phyloP scores from a whole-genome alignment of 2,329 filamentous ascomycete species.

The Leptographium wingfieldii region DNA sequence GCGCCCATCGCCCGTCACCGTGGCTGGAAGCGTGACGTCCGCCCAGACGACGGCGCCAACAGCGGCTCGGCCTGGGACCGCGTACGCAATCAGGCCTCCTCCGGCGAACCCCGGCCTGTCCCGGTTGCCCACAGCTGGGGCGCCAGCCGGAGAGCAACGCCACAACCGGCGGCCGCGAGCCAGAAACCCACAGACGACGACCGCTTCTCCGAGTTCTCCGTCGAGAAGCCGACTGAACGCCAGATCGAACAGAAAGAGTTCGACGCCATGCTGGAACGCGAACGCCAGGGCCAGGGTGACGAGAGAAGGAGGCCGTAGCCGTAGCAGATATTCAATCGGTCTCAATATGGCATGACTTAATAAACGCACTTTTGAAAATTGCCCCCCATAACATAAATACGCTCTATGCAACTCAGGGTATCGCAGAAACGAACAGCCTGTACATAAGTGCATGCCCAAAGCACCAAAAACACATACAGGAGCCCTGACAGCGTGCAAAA shows the following conservation, averaged over 20 bases:
- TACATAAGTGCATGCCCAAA: background rate
- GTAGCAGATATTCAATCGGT: too few relatives aligned
- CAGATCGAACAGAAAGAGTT: slow-evolving; percentile 13
- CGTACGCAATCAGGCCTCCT: slow-evolving; percentile 5
- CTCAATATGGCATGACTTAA: too few relatives aligned
- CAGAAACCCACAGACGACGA: slow-evolving; percentile 3
- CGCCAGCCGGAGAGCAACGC: background rate
- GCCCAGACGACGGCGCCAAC: background rate
- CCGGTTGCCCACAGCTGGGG: background rate
- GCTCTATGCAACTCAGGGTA: slow-evolving; percentile 21
- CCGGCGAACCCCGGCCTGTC: background rate
- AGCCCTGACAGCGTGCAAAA: background rate
- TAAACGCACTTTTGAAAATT: too few relatives aligned
- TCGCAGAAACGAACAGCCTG: background rate
- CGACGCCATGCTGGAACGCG: slow-evolving; percentile 15
- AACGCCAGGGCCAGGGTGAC: slow-evolving; percentile 10
- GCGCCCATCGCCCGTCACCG: slow-evolving; percentile 5
- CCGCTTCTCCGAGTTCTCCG: slow-evolving; percentile 5
- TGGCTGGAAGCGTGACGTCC: background rate
- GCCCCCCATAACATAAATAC: slow-evolving; percentile 18
- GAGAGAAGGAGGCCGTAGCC: too few relatives aligned
- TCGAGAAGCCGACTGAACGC: slow-evolving; percentile 6
- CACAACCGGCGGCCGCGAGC: background rate
- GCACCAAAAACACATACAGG: background rate
- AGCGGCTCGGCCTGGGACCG: slow-evolving; percentile 13